Percentiles rank a stretch among this genome's conserved stretches.
phyloP scores from a whole-genome alignment of 768 basidiomycete genomes.

The Boletus vinaceobasis region DNA sequence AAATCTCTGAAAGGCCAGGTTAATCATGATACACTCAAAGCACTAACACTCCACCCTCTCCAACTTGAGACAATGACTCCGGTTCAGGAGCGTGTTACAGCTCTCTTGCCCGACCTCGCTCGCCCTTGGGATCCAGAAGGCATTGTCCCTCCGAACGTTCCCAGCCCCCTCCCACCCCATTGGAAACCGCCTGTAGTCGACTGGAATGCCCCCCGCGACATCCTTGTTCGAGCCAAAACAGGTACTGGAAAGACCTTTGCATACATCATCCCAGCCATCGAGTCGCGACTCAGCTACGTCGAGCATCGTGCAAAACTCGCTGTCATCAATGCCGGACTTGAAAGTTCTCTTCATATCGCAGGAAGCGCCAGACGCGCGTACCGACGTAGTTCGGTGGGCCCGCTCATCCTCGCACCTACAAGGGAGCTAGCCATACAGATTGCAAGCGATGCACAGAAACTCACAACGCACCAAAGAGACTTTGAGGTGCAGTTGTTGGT shows the following conservation, averaged over 20 bases:
- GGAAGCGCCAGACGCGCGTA: conserved; percentile 34
- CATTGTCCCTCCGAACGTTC: conserved; percentile 1
- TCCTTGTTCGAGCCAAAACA: conserved; percentile 84
- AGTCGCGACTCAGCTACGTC: conserved; percentile 65
- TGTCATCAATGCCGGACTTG: conserved; percentile 40
- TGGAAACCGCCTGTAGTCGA: conserved; percentile 1
- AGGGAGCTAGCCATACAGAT: conserved; percentile 90
- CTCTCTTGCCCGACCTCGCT: conserved; percentile 68
- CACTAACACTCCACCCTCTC: conserved; percentile 64
- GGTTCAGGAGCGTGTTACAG: conserved; percentile 79
- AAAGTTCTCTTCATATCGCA: conserved; percentile 29
- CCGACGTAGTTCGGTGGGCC: conserved; percentile 53
- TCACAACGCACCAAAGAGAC: conserved; percentile 57
- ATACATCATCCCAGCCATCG: conserved; percentile 84
- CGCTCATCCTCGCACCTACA: conserved; percentile 84
- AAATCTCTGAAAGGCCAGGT: conserved; percentile 37
- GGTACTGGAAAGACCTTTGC: conserved; percentile 89
- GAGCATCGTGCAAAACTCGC: conserved; percentile 41
- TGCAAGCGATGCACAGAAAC: conserved; percentile 71
- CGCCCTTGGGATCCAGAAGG: conserved; percentile 44
- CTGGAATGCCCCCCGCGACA: conserved; percentile 46
- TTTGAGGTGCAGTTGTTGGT: conserved; percentile 73
- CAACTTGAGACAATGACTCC: conserved; percentile 67
- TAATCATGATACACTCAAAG: conserved; percentile 45
- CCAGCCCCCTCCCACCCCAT: neutral